phyloP scores from a whole-genome alignment of 306 rosid genomes.

The Neltuma alba region DNA sequence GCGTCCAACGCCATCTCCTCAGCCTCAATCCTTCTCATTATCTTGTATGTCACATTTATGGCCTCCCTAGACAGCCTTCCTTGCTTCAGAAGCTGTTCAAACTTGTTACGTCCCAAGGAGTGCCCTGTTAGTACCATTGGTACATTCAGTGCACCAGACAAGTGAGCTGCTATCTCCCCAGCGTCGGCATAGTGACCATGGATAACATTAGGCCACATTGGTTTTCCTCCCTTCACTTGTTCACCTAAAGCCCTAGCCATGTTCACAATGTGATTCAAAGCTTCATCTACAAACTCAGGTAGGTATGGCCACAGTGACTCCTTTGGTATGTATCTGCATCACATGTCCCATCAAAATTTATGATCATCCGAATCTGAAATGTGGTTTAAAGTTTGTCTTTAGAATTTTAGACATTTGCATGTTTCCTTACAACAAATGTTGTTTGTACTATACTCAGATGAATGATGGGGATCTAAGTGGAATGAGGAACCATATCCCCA shows the following conservation, averaged over 20 bases:
- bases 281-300: constrained; percentile 78
- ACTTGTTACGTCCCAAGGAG: constrained; percentile 79
- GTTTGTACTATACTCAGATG: background rate
- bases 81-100: constrained; percentile 77
- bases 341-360: background rate
- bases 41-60: constrained; percentile 71
- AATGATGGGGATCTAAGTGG: too few species aligned
- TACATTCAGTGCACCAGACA: constrained; percentile 79
- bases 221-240: constrained; percentile 61
- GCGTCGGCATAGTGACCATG: constrained; percentile 91
- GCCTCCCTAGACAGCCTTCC: constrained; percentile 70
- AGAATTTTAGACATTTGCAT: background rate
- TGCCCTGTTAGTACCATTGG: constrained; percentile 88
- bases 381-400: background rate
- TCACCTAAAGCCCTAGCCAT: constrained; percentile 81
- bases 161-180: constrained; percentile 67
- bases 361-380: background rate
- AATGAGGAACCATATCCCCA: too few species aligned
- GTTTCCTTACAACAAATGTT: background rate
- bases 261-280: constrained; percentile 67
- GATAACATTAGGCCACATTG: constrained; percentile 74
- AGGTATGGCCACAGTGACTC: constrained; percentile 84
- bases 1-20: constrained; percentile 81
- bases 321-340: constrained; percentile 67
- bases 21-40: constrained; percentile 71